A percentile compares a stretch with the other conserved stretches of the same genome.
These are phyloP conservation scores for Penicillium paneum DNA, from an alignment of 2,329 filamentous ascomycete species.

Conservation along the genomic window DNA sequence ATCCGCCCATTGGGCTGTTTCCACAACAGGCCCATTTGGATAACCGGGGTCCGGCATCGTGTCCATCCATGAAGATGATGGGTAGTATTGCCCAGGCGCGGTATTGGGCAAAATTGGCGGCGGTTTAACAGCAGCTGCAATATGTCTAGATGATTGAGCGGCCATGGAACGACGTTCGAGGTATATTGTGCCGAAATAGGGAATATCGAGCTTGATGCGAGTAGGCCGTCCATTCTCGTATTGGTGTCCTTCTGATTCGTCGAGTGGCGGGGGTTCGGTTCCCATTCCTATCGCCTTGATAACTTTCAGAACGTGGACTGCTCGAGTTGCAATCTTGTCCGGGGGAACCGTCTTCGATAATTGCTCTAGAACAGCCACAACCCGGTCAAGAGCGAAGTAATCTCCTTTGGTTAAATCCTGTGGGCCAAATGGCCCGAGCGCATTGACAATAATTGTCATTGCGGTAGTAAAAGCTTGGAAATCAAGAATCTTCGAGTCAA, in stretches of 20 bases:
- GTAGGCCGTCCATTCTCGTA: neutral
- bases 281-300: slow-evolving; percentile 3
- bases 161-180: slow-evolving; percentile 1
- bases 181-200: slow-evolving; percentile 11
- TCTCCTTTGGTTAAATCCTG: neutral
- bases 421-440: neutral
- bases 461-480: slow-evolving; percentile 15
- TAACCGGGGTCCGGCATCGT: neutral
- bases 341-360: neutral
- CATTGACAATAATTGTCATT: slow-evolving; percentile 10
- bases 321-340: slow-evolving; percentile 9
- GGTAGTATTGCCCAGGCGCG: neutral
- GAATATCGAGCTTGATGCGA: slow-evolving; percentile 12
- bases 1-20: neutral
- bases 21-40: neutral
- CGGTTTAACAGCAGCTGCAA: neutral
- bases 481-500: slow-evolving; percentile 10
- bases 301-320: slow-evolving; percentile 1
- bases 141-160: neutral
- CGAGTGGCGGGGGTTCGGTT: neutral
- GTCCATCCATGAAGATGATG: neutral
- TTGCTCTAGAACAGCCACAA: neutral
- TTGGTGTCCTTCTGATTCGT: neutral
- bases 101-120: neutral
- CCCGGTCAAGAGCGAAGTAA: neutral